Percentiles rank a stretch among this genome's conserved stretches.
Evolutionary conservation across 192 early-diverging fungal species (phyloP).

Genomic region (Coemansia reversa): DNA sequence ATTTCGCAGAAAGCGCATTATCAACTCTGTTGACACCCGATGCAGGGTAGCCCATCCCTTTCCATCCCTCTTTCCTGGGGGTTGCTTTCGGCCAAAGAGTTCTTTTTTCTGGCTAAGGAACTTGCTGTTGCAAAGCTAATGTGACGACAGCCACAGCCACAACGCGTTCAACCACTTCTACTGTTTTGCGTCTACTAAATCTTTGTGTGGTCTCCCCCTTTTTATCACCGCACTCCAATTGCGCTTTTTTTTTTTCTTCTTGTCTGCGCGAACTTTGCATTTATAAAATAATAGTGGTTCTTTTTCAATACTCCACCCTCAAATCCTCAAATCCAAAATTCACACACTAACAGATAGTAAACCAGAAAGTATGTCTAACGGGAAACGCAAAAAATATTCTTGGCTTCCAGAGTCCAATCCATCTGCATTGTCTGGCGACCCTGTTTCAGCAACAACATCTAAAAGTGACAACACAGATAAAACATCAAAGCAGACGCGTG

Average conservation of each 20-base stretch:
- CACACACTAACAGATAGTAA: neutral
- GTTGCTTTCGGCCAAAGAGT: neutral
- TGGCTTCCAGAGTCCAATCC: conserved; percentile 54
- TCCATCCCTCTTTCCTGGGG: neutral
- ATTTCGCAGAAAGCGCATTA: neutral
- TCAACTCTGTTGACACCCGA: neutral
- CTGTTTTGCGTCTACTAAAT: neutral
- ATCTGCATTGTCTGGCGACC: conserved; percentile 42
- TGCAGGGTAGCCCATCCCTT: neutral
- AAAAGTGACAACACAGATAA: conserved; percentile 30
- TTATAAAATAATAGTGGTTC: too few species aligned
- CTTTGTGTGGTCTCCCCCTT: neutral
- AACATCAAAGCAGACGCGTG: conserved; percentile 6
- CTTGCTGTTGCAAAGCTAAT: neutral
- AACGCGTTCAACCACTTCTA: neutral
- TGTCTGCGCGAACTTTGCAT: neutral
- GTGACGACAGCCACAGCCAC: neutral
- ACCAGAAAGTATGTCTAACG: neutral
- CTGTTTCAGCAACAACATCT: neutral
- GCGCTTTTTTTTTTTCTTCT: neutral
- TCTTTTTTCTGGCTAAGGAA: neutral
- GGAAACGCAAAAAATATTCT: conserved; percentile 52
- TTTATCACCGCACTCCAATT: neutral
- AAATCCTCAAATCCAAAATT: neutral
- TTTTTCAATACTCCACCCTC: neutral